These are phyloP conservation scores for Amyloporia xantha DNA, from an alignment of 768 basidiomycete species.

Conservation along the genomic window DNA sequence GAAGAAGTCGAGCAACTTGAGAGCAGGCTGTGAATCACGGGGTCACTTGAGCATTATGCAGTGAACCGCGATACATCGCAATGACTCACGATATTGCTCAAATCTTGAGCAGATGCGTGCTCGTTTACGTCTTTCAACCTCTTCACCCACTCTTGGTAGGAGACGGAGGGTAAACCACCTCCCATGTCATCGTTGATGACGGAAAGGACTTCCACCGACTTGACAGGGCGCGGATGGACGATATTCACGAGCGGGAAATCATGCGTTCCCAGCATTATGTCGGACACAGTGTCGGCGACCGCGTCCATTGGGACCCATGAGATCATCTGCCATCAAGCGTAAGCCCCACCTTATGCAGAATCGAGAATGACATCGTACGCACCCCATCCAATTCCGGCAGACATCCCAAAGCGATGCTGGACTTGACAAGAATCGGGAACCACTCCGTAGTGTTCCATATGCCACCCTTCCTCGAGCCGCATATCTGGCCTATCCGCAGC, in stretches of 20 bases:
- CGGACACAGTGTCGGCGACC: constrained; percentile 10
- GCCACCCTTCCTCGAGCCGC: constrained; percentile 22
- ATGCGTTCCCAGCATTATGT: constrained; percentile 1
- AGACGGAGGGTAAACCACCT: not conserved
- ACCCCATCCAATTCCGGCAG: constrained; percentile 7
- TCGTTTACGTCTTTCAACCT: not conserved
- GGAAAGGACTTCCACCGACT: constrained; percentile 1
- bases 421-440: constrained; percentile 28
- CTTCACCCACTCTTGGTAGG: not conserved
- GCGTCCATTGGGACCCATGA: constrained; percentile 15
- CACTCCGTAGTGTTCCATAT: constrained; percentile 28
- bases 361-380: constrained; percentile 4
- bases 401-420: constrained; percentile 10
- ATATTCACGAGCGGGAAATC: constrained; percentile 12
- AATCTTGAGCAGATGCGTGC: not conserved
- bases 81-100: not conserved
- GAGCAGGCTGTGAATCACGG: not conserved
- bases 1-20: constrained; percentile 2
- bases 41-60: too few relatives aligned
- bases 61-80: not conserved
- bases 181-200: not conserved
- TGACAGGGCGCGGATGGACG: constrained; percentile 12
- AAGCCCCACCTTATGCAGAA: too few relatives aligned
- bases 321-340: too few relatives aligned
- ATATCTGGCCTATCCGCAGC: constrained; percentile 29